Percentiles rank a stretch among this genome's conserved stretches.
phyloP scores from a whole-genome alignment of 2,329 filamentous ascomycete species.

The Colletotrichum tanaceti region DNA sequence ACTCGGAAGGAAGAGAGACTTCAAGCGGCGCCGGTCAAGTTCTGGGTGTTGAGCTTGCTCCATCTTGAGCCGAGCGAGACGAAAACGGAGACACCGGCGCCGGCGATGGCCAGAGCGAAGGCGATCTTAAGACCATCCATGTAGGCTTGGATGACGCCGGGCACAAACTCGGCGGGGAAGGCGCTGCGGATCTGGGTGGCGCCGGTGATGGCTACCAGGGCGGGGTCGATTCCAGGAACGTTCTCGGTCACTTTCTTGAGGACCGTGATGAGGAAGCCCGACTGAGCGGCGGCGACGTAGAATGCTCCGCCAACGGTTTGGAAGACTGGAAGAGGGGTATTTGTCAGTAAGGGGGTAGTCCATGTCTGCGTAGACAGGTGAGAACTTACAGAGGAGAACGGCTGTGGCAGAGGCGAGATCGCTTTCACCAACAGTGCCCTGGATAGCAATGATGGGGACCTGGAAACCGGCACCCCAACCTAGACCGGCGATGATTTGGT shows the following conservation, averaged over 20 bases:
- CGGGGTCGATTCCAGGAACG: constrained; percentile 53
- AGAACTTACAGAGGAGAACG: constrained; percentile 53
- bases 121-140: constrained; percentile 72
- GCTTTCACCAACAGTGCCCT: constrained; percentile 53
- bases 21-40: constrained; percentile 29
- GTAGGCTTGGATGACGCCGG: constrained; percentile 69
- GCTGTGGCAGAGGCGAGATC: constrained; percentile 62
- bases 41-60: constrained; percentile 43
- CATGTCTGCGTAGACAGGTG: constrained; percentile 5
- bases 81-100: constrained; percentile 55
- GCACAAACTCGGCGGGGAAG: constrained; percentile 61
- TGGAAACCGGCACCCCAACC: constrained; percentile 60
- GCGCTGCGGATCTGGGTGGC: constrained; percentile 66
- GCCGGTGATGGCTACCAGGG: constrained; percentile 55
- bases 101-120: constrained; percentile 67
- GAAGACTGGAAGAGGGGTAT: constrained; percentile 49
- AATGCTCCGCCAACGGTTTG: constrained; percentile 64
- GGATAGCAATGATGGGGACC: constrained; percentile 63
- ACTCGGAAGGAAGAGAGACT: background rate
- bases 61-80: constrained; percentile 52
- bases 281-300: constrained; percentile 61
- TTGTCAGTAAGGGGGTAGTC: constrained; percentile 3
- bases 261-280: constrained; percentile 60
- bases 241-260: constrained; percentile 48
- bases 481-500: constrained; percentile 62